Percentiles rank a stretch among this genome's conserved stretches.
These are phyloP conservation scores for Silene coronaria DNA, from an alignment of 179 eudicot species.

Conservation along the genomic window DNA sequence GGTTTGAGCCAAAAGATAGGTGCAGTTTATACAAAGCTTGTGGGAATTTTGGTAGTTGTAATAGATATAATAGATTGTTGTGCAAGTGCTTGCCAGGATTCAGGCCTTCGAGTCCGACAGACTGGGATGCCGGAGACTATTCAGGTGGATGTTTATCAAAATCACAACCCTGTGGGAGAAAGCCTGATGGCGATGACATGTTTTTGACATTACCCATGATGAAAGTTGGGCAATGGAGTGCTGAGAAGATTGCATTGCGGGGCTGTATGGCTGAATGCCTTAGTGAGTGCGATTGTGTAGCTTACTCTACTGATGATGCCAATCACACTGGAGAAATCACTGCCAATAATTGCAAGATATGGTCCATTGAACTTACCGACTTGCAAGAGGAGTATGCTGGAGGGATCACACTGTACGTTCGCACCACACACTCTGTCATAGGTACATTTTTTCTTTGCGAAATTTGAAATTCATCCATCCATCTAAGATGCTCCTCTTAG, in stretches of 20 bases:
- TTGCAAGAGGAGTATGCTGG: constrained; percentile 27
- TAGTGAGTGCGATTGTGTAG: constrained; percentile 19
- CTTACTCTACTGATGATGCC: constrained; percentile 22
- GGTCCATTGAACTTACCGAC: constrained; percentile 17
- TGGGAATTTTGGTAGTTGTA: constrained; percentile 31
- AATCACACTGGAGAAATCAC: neutral
- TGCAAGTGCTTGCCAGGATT: constrained; percentile 38
- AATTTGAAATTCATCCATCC: neutral
- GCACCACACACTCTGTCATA: constrained; percentile 22
- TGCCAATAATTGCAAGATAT: constrained; percentile 21
- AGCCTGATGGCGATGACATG: neutral
- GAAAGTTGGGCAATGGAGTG: constrained; percentile 8
- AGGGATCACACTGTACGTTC: constrained; percentile 21
- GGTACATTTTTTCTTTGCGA: constrained; percentile 7
- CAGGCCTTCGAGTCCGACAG: neutral
- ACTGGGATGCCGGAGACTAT: constrained; percentile 23
- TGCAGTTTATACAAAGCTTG: constrained; percentile 19
- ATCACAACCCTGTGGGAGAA: neutral
- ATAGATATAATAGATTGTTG: neutral
- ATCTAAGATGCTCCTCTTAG: neutral
- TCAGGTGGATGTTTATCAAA: constrained; percentile 25
- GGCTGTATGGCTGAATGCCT: constrained; percentile 26
- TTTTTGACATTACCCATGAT: constrained; percentile 26
- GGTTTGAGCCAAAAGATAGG: constrained; percentile 21
- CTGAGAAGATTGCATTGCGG: neutral